These are phyloP conservation scores for Epicoccum nigrum DNA, from an alignment of 2,329 filamentous ascomycete genomes.

Conservation along the genomic window DNA sequence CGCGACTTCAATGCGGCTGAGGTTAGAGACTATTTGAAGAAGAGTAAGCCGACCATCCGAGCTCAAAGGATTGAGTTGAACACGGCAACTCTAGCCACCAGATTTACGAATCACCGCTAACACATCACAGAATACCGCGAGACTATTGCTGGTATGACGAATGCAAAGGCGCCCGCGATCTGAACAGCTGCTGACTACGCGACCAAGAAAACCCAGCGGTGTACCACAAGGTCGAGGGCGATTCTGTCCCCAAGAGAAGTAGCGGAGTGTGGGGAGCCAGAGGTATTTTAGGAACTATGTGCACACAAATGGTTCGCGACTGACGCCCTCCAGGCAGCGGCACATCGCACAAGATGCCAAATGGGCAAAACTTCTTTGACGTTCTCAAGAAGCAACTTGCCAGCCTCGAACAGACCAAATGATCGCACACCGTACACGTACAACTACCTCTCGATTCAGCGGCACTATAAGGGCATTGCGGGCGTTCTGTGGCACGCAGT, in stretches of 20 bases:
- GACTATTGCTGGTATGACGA: constrained; percentile 34
- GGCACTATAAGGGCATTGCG: constrained; percentile 44
- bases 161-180: constrained; percentile 3
- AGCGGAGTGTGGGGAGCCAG: constrained; percentile 50
- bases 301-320: neutral
- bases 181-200: constrained; percentile 27
- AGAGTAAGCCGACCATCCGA: constrained; percentile 36
- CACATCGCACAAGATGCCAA: constrained; percentile 51
- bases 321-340: constrained; percentile 36
- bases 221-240: constrained; percentile 49
- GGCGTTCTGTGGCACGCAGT: constrained; percentile 39
- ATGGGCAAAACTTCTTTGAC: constrained; percentile 53
- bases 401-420: constrained; percentile 47
- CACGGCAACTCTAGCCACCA: neutral
- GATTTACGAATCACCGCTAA: constrained; percentile 25
- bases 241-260: constrained; percentile 47
- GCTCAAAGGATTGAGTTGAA: neutral
- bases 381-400: constrained; percentile 55
- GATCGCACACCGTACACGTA: constrained; percentile 28
- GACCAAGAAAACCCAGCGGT: constrained; percentile 37
- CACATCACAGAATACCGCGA: constrained; percentile 34
- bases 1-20: constrained; percentile 53
- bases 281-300: constrained; percentile 32
- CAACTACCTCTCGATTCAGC: constrained; percentile 36
- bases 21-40: constrained; percentile 51